phyloP scores from a whole-genome alignment of 2,329 filamentous ascomycete genomes.

The Leptographium galeiforme region DNA sequence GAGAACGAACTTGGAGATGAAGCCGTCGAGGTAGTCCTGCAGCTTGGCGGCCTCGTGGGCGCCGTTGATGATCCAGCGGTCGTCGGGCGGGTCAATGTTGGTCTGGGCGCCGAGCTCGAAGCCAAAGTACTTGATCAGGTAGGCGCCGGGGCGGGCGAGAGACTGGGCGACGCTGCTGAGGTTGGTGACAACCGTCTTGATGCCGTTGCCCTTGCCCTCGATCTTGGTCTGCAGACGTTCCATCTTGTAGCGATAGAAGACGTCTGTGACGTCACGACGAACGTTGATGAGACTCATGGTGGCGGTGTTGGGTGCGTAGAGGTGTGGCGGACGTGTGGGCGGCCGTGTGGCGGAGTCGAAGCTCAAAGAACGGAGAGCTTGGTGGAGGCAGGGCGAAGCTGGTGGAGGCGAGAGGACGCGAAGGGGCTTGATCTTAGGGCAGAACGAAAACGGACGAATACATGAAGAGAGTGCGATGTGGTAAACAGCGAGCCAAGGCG shows the following conservation, averaged over 20 bases:
- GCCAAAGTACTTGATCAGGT: conserved; percentile 99
- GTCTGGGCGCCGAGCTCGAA: conserved; percentile 98
- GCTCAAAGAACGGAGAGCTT: not conserved
- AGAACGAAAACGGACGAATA: not conserved
- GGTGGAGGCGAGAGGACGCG: not conserved
- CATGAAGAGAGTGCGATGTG: not conserved
- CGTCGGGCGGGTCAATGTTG: conserved; percentile 92
- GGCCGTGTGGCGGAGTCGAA: not conserved
- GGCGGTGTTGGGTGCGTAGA: conserved; percentile 28
- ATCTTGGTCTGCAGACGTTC: conserved; percentile 97
- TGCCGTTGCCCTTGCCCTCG: conserved; percentile 98
- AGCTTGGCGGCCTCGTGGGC: conserved; percentile 91
- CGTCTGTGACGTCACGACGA: conserved; percentile 92
- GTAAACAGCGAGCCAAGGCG: conserved; percentile 21
- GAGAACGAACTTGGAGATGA: conserved; percentile 97
- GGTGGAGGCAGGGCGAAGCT: not conserved
- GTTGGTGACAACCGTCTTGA: conserved; percentile 98
- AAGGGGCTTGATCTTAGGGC: not conserved
- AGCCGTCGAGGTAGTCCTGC: conserved; percentile 94
- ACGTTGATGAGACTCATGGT: conserved; percentile 97
- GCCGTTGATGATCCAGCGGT: conserved; percentile 99
- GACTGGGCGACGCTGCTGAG: conserved; percentile 85
- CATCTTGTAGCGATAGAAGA: conserved; percentile 99
- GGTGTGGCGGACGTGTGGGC: not conserved
- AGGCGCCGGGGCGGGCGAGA: conserved; percentile 79